phyloP scores from a whole-genome alignment of 164 flowering plant species.

The Chloranthus sessilifolius region DNA sequence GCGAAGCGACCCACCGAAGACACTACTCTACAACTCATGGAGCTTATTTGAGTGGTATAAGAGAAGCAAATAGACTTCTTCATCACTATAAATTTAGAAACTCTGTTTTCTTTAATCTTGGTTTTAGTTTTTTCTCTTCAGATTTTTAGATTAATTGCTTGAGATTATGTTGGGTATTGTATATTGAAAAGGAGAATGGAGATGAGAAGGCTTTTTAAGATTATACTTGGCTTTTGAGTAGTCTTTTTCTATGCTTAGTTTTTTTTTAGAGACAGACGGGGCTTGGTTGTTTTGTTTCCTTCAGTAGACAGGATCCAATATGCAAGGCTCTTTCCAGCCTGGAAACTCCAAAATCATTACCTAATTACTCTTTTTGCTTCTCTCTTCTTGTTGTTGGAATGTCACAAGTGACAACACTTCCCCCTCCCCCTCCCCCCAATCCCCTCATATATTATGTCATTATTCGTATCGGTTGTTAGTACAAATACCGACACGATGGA shows the following conservation, averaged over 20 bases:
- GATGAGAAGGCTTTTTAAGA: slow-evolving; percentile 8
- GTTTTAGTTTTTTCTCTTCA: slow-evolving; percentile 7
- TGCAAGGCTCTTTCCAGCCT: slow-evolving; percentile 11
- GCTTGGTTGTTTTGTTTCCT: slow-evolving; percentile 6
- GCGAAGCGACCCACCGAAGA: slow-evolving; percentile 97
- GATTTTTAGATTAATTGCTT: slow-evolving; percentile 4
- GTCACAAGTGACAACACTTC: no score
- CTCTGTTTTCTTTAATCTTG: no score
- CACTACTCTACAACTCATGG: slow-evolving; percentile 99
- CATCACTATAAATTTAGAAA: slow-evolving; percentile 51
- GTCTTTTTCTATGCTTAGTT: background rate
- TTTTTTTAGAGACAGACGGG: background rate
- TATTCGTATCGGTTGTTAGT: no score
- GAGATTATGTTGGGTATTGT: slow-evolving; percentile 4
- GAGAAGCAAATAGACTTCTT: slow-evolving; percentile 96
- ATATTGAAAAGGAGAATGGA: slow-evolving; percentile 3
- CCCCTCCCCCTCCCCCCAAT: no score
- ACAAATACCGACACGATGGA: no score
- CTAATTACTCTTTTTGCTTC: background rate
- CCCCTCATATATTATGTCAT: no score
- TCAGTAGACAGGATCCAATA: slow-evolving; percentile 10
- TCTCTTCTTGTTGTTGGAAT: slow-evolving; percentile 8
- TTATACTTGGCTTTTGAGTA: slow-evolving; percentile 1
- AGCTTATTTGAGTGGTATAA: slow-evolving; percentile 91
- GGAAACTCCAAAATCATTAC: slow-evolving; percentile 8